Percentiles rank a stretch among this genome's conserved stretches.
These are phyloP conservation scores for Phoma herbarum DNA, from an alignment of 2,329 filamentous ascomycete species.

Conservation along the genomic window DNA sequence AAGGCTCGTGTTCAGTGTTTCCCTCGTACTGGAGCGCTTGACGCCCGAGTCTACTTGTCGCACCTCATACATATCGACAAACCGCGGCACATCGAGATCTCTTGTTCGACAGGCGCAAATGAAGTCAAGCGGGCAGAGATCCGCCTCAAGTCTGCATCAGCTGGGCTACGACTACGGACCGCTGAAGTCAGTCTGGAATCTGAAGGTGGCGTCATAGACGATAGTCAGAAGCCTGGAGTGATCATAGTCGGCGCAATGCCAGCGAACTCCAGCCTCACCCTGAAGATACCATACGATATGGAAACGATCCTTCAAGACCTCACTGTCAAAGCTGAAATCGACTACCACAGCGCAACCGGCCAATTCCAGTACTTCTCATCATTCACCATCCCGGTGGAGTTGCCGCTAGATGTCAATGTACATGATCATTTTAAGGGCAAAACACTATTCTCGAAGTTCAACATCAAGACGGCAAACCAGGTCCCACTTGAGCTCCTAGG, in stretches of 20 bases:
- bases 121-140: slow-evolving; percentile 61
- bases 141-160: slow-evolving; percentile 66
- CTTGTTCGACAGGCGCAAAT: slow-evolving; percentile 79
- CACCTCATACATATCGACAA: slow-evolving; percentile 81
- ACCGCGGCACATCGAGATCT: slow-evolving; percentile 78
- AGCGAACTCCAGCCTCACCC: slow-evolving; percentile 59
- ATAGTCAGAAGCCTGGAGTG: slow-evolving; percentile 57
- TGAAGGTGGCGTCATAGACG: slow-evolving; percentile 53
- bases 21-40: slow-evolving; percentile 72
- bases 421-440: slow-evolving; percentile 92
- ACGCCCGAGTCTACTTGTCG: slow-evolving; percentile 71
- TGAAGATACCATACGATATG: slow-evolving; percentile 82
- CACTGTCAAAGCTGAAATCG: slow-evolving; percentile 77
- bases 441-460: slow-evolving; percentile 86
- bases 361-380: slow-evolving; percentile 70
- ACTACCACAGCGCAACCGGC: slow-evolving; percentile 73
- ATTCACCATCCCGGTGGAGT: slow-evolving; percentile 72
- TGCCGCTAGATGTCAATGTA: slow-evolving; percentile 93
- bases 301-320: slow-evolving; percentile 79
- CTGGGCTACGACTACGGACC: slow-evolving; percentile 66
- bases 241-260: slow-evolving; percentile 58
- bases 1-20: slow-evolving; percentile 74
- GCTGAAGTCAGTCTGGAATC: slow-evolving; percentile 58
- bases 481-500: slow-evolving; percentile 78
- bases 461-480: slow-evolving; percentile 79